These are phyloP conservation scores for Psilocybe cyanescens DNA, from an alignment of 768 basidiomycete species.

Conservation along the genomic window DNA sequence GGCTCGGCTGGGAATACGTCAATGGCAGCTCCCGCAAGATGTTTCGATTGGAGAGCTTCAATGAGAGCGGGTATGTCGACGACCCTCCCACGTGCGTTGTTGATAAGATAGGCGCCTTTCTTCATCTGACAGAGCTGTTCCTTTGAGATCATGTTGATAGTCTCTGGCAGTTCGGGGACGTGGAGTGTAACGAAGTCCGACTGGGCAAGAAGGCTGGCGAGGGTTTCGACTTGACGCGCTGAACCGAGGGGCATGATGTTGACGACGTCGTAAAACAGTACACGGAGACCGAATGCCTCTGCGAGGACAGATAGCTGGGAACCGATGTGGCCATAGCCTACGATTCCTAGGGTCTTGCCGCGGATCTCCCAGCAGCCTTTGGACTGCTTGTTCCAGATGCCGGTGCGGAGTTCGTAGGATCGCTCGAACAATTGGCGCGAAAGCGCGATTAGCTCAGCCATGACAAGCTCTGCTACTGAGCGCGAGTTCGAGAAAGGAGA, in stretches of 20 bases:
- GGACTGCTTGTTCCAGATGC: constrained; percentile 98
- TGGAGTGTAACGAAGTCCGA: constrained; percentile 97
- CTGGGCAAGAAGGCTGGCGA: constrained; percentile 70
- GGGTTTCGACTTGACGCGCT: constrained; percentile 86
- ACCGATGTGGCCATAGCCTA: constrained; percentile 99
- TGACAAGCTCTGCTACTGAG: constrained; percentile 97
- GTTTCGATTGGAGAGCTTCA: constrained; percentile 78
- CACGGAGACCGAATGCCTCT: constrained; percentile 94
- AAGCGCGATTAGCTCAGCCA: constrained; percentile 90
- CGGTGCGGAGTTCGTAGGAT: constrained; percentile 82
- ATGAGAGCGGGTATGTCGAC: constrained; percentile 94
- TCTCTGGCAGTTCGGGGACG: constrained; percentile 96
- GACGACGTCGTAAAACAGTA: constrained; percentile 93
- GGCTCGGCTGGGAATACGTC: constrained; percentile 97
- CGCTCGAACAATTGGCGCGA: constrained; percentile 95
- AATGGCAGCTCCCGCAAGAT: constrained; percentile 86
- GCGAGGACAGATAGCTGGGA: constrained; percentile 96
- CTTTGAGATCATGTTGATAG: constrained; percentile 88
- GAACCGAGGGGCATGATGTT: constrained; percentile 98
- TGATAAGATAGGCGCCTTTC: constrained; percentile 92
- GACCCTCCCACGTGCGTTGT: constrained; percentile 95
- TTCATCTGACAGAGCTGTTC: constrained; percentile 90
- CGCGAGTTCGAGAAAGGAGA: constrained; percentile 99
- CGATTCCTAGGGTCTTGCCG: constrained; percentile 96
- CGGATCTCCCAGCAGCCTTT: constrained; percentile 98